Evolutionary conservation across 305 asterid genomes (phyloP).

Genomic region (Fraxinus albicans): DNA sequence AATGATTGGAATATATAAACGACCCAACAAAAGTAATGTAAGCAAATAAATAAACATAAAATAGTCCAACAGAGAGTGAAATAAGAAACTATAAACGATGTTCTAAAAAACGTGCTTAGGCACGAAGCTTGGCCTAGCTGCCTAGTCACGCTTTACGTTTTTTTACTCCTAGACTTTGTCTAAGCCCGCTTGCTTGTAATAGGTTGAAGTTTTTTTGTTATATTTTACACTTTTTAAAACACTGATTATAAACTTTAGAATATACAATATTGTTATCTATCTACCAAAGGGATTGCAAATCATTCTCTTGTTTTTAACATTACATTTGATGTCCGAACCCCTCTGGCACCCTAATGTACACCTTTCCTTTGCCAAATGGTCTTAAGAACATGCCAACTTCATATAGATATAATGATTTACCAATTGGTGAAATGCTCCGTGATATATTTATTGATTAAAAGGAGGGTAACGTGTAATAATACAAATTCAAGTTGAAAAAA

Average conservation of each 20-base stretch:
- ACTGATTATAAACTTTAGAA: not conserved
- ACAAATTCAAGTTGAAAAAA: not conserved
- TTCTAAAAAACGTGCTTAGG: not conserved
- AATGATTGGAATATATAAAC: not conserved
- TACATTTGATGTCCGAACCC: not conserved
- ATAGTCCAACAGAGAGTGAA: not conserved
- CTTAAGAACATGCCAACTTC: not conserved
- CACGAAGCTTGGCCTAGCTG: not conserved
- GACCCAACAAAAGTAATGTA: not conserved
- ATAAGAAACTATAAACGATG: not conserved
- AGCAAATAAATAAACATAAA: not conserved
- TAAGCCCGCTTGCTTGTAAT: not conserved
- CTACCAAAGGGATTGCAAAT: not conserved
- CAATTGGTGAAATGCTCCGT: not conserved
- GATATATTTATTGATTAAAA: not conserved
- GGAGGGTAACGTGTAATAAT: not conserved
- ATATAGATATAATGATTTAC: not conserved
- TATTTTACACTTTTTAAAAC: too few relatives aligned
- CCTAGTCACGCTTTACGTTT: not conserved
- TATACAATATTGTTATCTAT: not conserved
- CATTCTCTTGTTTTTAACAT: not conserved
- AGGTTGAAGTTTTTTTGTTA: not conserved
- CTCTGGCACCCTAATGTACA: not conserved
- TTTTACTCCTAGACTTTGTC: not conserved
- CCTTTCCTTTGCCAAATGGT: not conserved